Conservation (phyloP, 257 asterid species). For the Salvia miltiorrhiza region DNA sequence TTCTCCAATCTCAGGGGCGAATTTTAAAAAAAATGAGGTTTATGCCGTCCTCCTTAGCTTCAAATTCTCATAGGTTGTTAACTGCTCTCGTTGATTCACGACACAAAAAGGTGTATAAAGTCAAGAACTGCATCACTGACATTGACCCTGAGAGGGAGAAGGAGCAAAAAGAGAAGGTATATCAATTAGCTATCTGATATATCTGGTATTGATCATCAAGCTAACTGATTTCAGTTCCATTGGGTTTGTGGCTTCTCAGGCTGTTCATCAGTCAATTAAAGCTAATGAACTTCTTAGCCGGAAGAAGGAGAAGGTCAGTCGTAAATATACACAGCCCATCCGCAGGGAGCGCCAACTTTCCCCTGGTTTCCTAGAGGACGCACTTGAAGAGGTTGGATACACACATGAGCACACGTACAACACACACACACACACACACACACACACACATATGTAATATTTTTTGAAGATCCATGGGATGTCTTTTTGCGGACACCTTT, state of each 20-base stretch:
- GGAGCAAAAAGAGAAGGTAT: slow-evolving; percentile 90
- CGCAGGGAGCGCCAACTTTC: slow-evolving; percentile 97
- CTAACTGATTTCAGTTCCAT: slow-evolving; percentile 11
- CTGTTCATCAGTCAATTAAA: slow-evolving; percentile 79
- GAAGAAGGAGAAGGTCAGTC: slow-evolving; percentile 91
- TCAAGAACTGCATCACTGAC: slow-evolving; percentile 95
- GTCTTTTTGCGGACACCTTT: not conserved
- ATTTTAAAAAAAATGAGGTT: slow-evolving; percentile 84
- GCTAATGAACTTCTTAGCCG: slow-evolving; percentile 86
- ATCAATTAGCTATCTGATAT: not conserved
- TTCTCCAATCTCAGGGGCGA: slow-evolving; percentile 97
- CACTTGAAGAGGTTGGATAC: slow-evolving; percentile 77
- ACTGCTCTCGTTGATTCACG: slow-evolving; percentile 99
- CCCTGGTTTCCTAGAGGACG: slow-evolving; percentile 96
- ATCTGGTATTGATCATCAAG: slow-evolving; percentile 3
- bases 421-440: too few relatives aligned
- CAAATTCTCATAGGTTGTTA: slow-evolving; percentile 88
- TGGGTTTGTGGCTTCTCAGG: slow-evolving; percentile 41
- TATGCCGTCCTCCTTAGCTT: slow-evolving; percentile 95
- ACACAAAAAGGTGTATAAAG: slow-evolving; percentile 87
- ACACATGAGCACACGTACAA: too few relatives aligned
- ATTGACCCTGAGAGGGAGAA: slow-evolving; percentile 99
- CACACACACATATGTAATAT: not conserved
- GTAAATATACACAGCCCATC: slow-evolving; percentile 77
- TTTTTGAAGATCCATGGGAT: not conserved